Evolutionary conservation across 2,329 filamentous ascomycete genomes (phyloP).

Genomic region (Neopestalotiopsis sp.): DNA sequence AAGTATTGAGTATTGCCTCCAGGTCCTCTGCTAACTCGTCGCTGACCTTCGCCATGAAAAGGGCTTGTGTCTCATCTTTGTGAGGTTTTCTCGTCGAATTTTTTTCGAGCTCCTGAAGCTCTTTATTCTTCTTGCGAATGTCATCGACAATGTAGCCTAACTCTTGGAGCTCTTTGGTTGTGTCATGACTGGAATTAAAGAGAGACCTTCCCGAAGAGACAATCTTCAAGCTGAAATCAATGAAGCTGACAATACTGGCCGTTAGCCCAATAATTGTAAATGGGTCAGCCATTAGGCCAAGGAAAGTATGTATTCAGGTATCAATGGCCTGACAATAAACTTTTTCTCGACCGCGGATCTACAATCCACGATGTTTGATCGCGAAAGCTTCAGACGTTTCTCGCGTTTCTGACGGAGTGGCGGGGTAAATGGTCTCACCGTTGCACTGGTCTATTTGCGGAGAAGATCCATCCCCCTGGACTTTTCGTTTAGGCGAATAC

Average conservation of each 20-base stretch:
- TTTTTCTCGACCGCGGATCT: no score
- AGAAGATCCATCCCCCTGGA: no score
- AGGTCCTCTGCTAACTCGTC: background rate
- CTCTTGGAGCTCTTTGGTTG: background rate
- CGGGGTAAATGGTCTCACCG: no score
- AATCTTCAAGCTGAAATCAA: background rate
- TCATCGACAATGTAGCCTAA: background rate
- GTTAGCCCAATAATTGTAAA: background rate
- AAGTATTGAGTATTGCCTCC: background rate
- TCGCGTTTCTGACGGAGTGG: no score
- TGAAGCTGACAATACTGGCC: background rate
- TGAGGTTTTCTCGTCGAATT: background rate
- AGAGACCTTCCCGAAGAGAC: background rate
- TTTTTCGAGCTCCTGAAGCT: background rate
- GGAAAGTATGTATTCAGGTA: no score
- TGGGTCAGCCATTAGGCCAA: background rate
- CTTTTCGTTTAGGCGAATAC: no score
- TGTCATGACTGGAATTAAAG: background rate
- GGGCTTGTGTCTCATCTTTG: background rate
- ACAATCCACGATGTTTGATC: no score
- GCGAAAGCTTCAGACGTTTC: no score
- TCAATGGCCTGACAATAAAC: no score
- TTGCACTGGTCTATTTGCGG: no score
- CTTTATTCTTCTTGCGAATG: background rate
- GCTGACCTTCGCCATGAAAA: background rate